phyloP scores from a whole-genome alignment of 176 grass and related monocot species.

The Phoenix dactylifera region DNA sequence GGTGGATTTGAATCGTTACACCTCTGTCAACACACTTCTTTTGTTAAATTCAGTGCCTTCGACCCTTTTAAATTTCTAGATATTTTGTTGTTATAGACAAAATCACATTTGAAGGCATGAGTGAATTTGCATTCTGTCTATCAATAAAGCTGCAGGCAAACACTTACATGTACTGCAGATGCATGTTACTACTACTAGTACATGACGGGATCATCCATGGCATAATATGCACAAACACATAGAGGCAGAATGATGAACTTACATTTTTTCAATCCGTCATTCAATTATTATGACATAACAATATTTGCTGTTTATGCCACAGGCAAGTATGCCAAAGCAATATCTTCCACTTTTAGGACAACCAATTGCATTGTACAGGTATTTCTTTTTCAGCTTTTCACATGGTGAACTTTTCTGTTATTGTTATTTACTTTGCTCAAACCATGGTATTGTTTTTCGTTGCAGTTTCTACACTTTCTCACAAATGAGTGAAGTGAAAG shows the following conservation, averaged over 20 bases:
- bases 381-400: conserved; percentile 3
- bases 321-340: conserved; percentile 97
- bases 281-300: conserved; percentile 7
- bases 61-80: no score
- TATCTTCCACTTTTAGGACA: conserved; percentile 72
- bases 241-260: not conserved
- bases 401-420: not conserved
- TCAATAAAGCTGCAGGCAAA: no score
- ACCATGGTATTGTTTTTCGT: conserved; percentile 9
- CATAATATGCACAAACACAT: not conserved
- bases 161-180: no score
- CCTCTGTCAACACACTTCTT: no score
- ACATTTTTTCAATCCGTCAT: not conserved
- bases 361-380: conserved; percentile 95
- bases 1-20: no score
- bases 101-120: no score
- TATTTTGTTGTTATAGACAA: no score
- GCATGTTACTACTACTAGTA: no score
- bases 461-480: conserved; percentile 78
- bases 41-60: no score
- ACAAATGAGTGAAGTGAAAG: conserved; percentile 76
- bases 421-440: conserved; percentile 4
- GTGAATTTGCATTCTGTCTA: no score
- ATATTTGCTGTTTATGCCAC: conserved; percentile 22
- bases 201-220: no score